Evolutionary conservation across 441 rosid species (phyloP), one percentile per base, ranked within the genome.

Genomic region (Melastoma candidum): DNA sequence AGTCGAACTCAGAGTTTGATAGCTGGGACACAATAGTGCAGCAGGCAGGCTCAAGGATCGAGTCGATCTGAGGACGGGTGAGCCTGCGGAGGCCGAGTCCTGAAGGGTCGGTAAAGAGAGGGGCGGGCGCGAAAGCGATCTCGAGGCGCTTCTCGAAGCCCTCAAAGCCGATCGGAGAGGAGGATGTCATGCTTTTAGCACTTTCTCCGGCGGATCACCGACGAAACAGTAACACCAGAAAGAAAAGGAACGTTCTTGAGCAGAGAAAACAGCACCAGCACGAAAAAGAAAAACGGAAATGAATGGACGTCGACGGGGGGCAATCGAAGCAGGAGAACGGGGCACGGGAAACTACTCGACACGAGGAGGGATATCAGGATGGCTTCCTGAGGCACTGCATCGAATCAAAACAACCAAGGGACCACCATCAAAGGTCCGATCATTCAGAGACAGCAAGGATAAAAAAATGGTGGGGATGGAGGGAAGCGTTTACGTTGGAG

Each of bases 11-110:
- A 24, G 64, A 36, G 64, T 74, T 82, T 0, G 85, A 80, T 46
- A 80, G 79, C 56, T 77, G 79, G 0, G 80, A 66, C 0, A 85
- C 85, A 14, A 85, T 78, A 41, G 79, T 71, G 81, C 90, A 80
- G 44, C 68, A 51, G 44, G 75, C 83, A 0, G 74, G 68, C n/a
- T 65, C 61, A 13, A 77, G 74, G 54, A 77, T 63, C 9, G 66
- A 58, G 54, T 72, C 76, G 6, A 77, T 51, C 41, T 72, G 79
- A 17, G 68, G 2, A n/a, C 63, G 74, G 39, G 68, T 56, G 12
- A 78, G 44, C 11, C 61, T 46, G 1, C 76, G 74, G 6, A 79
- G 72, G 48, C 79, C 78, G 1, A 39, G 54, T 14, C 67, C 79
- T 2, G 46, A 11, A 0, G 73, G 68, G 44, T 66, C 80, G 4